Base-by-base conservation (phyloP, 2,329 filamentous ascomycete species). In the Trichoderma atroviride region DNA sequence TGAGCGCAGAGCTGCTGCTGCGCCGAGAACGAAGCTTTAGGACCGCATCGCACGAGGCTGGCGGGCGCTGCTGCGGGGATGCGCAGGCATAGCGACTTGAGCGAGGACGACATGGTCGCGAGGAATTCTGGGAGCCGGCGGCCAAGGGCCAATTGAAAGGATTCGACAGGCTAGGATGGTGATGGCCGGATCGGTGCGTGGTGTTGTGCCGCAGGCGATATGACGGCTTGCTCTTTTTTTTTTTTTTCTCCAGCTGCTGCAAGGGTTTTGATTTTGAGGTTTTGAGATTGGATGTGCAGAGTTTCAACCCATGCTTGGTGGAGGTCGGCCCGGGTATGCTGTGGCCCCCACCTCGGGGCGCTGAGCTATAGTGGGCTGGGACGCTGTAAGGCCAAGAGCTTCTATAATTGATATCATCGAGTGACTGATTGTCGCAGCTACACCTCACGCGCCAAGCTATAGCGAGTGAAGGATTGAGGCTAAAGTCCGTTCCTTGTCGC, bases 21-120 rank as follows among this genome's bases (percentile, higher is more conserved):
- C 69, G 77, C 75, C 69, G 77, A 76, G 69, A 78, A 74, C 57
- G 78, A 73, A 69, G 77, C 75, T 73, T 75, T 75, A 31, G 76
- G 70, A 57, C 69, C 73, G 71, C 72, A 74, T 70, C 74, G 72
- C 66, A 74, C 71, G 69, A 78, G 66, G 71, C 70, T 68, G 70
- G 70, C 59, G 24, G 73, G 69, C 33, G 72, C 65, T 68, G 72
- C 72, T 68, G 72, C 72, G 69, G 74, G 77, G 72, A 75, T 75
- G 72, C 77, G 76, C 74, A 78, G 70, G 71, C 77, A 78, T 57
- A 78, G 71, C 16, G 76, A 73, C 74, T 78, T 79, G 35, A 79
- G 68, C 52, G 77, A 69, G 27, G 75, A 76, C 33, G 77, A 74
- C 78, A 79, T 79, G 43, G 19, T 43, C 66, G 29, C 31, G 52